A percentile compares a stretch with the other conserved stretches of the same genome.
phyloP scores from a whole-genome alignment of 129 eudicot genomes.

The Pseudognaphalium luteoalbum region DNA sequence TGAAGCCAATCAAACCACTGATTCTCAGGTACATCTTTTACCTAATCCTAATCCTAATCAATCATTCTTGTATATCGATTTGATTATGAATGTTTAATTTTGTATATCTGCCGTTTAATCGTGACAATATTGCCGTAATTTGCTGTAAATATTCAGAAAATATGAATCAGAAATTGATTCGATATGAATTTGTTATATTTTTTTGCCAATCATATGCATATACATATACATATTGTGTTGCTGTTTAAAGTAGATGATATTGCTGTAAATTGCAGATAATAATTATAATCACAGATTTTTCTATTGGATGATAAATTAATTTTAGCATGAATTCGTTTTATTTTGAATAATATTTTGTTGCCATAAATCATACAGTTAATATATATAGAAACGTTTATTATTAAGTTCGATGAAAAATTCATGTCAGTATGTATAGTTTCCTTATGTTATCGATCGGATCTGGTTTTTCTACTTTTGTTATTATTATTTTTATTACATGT shows the following conservation, averaged over 20 bases:
- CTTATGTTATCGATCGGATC: constrained; percentile 26
- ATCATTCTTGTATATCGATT: neutral
- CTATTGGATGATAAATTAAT: neutral
- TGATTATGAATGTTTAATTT: neutral
- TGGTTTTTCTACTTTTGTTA: neutral
- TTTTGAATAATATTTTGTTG: no score
- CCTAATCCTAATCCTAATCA: neutral
- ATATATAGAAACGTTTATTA: neutral
- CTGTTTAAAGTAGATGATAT: neutral
- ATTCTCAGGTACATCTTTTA: constrained; percentile 23
- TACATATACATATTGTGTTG: neutral
- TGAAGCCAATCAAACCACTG: constrained; percentile 35
- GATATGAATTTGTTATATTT: neutral
- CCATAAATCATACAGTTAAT: neutral
- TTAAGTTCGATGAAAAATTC: neutral
- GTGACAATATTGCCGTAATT: neutral
- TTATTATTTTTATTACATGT: neutral
- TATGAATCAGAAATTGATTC: neutral
- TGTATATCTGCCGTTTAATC: neutral
- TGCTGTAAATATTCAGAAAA: neutral
- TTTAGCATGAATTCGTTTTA: neutral
- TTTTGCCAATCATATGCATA: neutral
- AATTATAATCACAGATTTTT: neutral
- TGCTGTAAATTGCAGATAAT: neutral
- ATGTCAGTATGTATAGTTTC: neutral